These are phyloP conservation scores for Syzygium jambos DNA, from an alignment of 345 rosid species.

Conservation along the genomic window DNA sequence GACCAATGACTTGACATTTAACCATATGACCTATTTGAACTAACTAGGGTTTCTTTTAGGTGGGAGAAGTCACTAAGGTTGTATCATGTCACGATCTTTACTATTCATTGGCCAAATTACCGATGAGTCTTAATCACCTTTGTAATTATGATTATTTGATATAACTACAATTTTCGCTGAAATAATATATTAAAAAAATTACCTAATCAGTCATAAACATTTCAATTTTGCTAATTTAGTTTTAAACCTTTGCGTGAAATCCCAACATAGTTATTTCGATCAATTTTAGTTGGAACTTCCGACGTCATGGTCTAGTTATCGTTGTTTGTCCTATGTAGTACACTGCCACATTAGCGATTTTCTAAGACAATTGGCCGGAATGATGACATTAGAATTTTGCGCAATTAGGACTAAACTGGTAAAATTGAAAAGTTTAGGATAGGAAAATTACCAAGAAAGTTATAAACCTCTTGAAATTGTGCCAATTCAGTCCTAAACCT, in stretches of 20 bases:
- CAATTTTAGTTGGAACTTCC: rapidly evolving
- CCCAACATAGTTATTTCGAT: neutral
- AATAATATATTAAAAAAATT: neutral
- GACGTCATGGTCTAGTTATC: neutral
- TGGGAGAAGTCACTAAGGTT: neutral
- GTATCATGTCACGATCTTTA: neutral
- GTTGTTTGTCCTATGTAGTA: rapidly evolving
- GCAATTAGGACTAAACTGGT: neutral
- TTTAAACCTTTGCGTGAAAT: neutral
- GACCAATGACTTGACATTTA: neutral
- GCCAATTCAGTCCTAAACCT: too few species aligned
- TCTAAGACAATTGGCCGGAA: neutral
- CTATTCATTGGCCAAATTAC: neutral
- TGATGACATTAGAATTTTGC: neutral
- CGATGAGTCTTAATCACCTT: neutral
- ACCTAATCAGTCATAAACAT: neutral
- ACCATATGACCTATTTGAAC: neutral
- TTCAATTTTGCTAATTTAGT: neutral
- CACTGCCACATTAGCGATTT: neutral
- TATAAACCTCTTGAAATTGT: too few species aligned
- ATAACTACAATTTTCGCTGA: neutral
- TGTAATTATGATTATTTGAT: neutral
- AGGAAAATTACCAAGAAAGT: too few species aligned
- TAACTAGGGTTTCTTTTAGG: neutral
- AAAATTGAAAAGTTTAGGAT: neutral